Evolutionary conservation across 371 early-diverging fungal species (phyloP).

Genomic region (Syncephalis plumigaleata): DNA sequence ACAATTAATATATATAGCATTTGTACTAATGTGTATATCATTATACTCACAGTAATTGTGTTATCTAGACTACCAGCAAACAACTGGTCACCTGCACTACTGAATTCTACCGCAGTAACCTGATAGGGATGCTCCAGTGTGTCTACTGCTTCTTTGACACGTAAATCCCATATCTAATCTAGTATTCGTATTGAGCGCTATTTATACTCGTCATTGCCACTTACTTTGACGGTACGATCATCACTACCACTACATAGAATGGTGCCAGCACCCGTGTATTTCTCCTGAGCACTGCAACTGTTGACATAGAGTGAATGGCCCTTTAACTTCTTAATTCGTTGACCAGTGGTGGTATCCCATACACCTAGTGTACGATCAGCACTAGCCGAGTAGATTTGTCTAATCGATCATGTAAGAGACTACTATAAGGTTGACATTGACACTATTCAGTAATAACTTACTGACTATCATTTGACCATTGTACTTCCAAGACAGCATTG

Average conservation of each 20-base stretch:
- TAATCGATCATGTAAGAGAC: conserved; percentile 1
- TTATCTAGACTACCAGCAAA: conserved; percentile 88
- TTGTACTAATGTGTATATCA: not conserved
- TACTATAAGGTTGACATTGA: conserved; percentile 1
- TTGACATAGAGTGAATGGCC: conserved; percentile 67
- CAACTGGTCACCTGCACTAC: conserved; percentile 60
- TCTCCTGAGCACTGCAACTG: conserved; percentile 34
- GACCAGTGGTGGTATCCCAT: conserved; percentile 66
- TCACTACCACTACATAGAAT: conserved; percentile 58
- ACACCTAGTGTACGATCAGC: conserved; percentile 50
- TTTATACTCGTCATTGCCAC: no score
- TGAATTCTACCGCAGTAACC: conserved; percentile 61
- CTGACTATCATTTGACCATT: conserved; percentile 77
- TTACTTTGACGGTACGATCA: conserved; percentile 48
- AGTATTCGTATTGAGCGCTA: not conserved
- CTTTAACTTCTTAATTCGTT: conserved; percentile 47
- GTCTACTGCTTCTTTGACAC: conserved; percentile 53
- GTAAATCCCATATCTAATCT: conserved; percentile 50
- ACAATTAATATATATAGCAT: not conserved
- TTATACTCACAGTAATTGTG: conserved; percentile 39
- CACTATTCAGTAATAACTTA: no score
- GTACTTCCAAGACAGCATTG: conserved; percentile 69
- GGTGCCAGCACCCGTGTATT: conserved; percentile 33
- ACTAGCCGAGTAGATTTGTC: conserved; percentile 52
- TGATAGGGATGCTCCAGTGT: conserved; percentile 52